These are phyloP conservation scores for Plasmodium chabaudi DNA, from an alignment of 169 alveolate genomes.

Conservation along the genomic window DNA sequence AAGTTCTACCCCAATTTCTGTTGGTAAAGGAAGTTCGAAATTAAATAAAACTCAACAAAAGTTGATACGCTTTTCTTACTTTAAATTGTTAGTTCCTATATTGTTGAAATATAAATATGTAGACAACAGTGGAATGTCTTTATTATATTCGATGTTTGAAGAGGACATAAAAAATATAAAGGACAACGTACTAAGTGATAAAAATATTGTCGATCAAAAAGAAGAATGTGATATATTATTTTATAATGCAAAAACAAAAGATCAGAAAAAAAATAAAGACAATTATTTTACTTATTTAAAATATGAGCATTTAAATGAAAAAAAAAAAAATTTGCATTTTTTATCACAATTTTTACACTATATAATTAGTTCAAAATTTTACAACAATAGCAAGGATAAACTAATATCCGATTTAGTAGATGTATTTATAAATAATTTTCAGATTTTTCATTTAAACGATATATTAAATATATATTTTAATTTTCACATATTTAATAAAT, in stretches of 20 bases:
- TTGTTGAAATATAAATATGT: slow-evolving; percentile 46
- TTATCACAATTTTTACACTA: slow-evolving; percentile 22
- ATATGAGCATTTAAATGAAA: slow-evolving; percentile 15
- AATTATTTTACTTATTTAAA: slow-evolving; percentile 50
- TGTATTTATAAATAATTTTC: slow-evolving; percentile 12
- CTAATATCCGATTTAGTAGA: slow-evolving; percentile 2
- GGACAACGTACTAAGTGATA: not conserved
- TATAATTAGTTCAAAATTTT: slow-evolving; percentile 31
- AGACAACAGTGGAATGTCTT: not conserved
- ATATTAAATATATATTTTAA: slow-evolving; percentile 29
- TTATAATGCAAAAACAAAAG: slow-evolving; percentile 62
- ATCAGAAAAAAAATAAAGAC: slow-evolving; percentile 48
- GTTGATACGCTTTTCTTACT: slow-evolving; percentile 12
- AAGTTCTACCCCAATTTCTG: not conserved
- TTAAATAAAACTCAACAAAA: not conserved
- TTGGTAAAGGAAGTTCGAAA: not conserved
- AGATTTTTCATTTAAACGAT: slow-evolving; percentile 28
- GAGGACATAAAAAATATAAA: slow-evolving; percentile 20
- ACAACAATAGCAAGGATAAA: not conserved
- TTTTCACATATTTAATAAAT: slow-evolving; percentile 1
- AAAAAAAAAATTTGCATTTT: slow-evolving; percentile 26
- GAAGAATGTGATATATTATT: slow-evolving; percentile 20
- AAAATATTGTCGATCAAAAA: not conserved
- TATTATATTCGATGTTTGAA: slow-evolving; percentile 7
- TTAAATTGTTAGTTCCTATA: slow-evolving; percentile 35